Evolutionary conservation across 352 stramenopile species (phyloP).

Genomic region (Pythium phragmiticola): DNA sequence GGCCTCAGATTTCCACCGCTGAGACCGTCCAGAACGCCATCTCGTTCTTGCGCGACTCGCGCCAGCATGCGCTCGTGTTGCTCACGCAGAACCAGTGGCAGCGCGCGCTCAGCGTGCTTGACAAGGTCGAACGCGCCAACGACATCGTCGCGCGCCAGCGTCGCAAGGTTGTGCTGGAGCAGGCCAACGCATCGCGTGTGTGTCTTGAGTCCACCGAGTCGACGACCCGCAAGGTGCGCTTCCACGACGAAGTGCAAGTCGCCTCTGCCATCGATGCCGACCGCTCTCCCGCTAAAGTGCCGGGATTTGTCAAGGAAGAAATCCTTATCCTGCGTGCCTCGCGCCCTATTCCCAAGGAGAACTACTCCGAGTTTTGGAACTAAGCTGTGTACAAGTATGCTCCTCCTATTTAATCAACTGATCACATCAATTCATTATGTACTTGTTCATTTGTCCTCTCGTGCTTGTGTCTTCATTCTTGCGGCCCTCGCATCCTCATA

Average conservation of each 20-base stretch:
- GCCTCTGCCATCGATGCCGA: slow-evolving; percentile 41
- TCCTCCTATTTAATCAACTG: slow-evolving; percentile 14
- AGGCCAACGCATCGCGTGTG: slow-evolving; percentile 44
- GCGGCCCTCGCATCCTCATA: no score
- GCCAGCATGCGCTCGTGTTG: slow-evolving; percentile 64
- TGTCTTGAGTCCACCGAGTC: slow-evolving; percentile 18
- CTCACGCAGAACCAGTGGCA: slow-evolving; percentile 76
- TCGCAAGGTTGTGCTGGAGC: slow-evolving; percentile 54
- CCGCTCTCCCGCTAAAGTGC: slow-evolving; percentile 55
- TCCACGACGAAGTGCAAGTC: slow-evolving; percentile 34
- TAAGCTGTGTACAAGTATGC: slow-evolving; percentile 18
- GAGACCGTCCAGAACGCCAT: slow-evolving; percentile 67
- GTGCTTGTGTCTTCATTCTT: no score
- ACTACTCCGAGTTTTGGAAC: slow-evolving; percentile 84
- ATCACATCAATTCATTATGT: background rate
- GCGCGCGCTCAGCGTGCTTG: slow-evolving; percentile 63
- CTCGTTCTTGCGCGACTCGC: slow-evolving; percentile 74
- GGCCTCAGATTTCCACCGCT: slow-evolving; percentile 49
- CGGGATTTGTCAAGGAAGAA: slow-evolving; percentile 69
- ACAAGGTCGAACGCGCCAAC: slow-evolving; percentile 82
- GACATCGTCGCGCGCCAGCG: slow-evolving; percentile 74
- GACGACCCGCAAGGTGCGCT: slow-evolving; percentile 41
- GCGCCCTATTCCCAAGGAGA: slow-evolving; percentile 64
- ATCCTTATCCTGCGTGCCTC: slow-evolving; percentile 76
- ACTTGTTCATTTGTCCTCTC: no score